Evolutionary conservation across 352 stramenopile species (phyloP).

Genomic region (Globisporangium ultimum): DNA sequence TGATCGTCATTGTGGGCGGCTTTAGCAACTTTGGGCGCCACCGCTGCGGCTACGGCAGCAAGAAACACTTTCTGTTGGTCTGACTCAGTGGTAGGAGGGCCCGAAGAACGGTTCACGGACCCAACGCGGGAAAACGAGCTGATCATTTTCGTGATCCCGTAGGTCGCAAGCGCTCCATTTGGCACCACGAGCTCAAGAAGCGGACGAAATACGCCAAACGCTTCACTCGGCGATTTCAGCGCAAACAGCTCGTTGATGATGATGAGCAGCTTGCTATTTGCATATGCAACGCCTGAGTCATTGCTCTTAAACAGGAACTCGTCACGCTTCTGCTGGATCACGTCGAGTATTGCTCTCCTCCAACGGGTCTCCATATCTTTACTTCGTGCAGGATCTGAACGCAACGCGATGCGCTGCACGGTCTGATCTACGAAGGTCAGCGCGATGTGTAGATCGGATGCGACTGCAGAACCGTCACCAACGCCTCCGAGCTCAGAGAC

Average conservation of each 20-base stretch:
- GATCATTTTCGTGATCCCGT: neutral
- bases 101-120: neutral
- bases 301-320: slow-evolving; percentile 9
- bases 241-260: slow-evolving; percentile 26
- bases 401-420: slow-evolving; percentile 17
- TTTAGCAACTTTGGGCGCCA: too few relatives aligned
- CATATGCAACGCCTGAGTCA: neutral
- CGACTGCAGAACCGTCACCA: slow-evolving; percentile 37
- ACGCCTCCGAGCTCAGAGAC: slow-evolving; percentile 34
- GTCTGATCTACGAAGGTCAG: slow-evolving; percentile 37
- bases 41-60: too few relatives aligned
- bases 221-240: slow-evolving; percentile 26
- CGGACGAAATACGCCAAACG: slow-evolving; percentile 31
- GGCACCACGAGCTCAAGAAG: slow-evolving; percentile 53
- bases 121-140: neutral
- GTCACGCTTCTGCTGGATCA: slow-evolving; percentile 29
- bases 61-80: too few relatives aligned
- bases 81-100: too few relatives aligned
- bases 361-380: slow-evolving; percentile 37
- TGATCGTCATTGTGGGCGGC: too few relatives aligned
- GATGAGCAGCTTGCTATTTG: slow-evolving; percentile 23
- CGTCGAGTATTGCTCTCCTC: slow-evolving; percentile 27
- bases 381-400: slow-evolving; percentile 6
- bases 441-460: slow-evolving; percentile 37
- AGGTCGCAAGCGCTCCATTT: slow-evolving; percentile 36